Evolutionary conservation across 495 filamentous ascomycete species (phyloP).

Genomic region (Tuber brumale): DNA sequence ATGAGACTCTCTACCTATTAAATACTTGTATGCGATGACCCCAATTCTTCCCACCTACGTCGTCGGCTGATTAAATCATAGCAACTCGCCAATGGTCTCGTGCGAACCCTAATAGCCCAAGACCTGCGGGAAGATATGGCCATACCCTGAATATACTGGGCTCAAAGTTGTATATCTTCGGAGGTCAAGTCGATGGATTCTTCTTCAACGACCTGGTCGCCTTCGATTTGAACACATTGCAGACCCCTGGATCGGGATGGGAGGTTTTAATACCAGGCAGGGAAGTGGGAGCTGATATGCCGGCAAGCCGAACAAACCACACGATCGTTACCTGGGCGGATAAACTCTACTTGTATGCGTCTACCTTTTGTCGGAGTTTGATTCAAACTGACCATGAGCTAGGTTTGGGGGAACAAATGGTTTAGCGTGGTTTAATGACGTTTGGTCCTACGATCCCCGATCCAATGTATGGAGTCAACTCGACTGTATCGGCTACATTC

Average conservation of each 20-base stretch:
- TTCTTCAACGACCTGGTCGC: slow-evolving; percentile 98
- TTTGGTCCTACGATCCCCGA: slow-evolving; percentile 88
- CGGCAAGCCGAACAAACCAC: slow-evolving; percentile 94
- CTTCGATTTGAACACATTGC: slow-evolving; percentile 90
- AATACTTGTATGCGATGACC: slow-evolving; percentile 76
- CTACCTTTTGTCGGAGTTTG: background rate
- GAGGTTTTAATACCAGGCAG: slow-evolving; percentile 75
- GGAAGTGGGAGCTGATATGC: slow-evolving; percentile 63
- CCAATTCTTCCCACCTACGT: background rate
- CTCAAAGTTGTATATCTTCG: slow-evolving; percentile 94
- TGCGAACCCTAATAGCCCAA: slow-evolving; percentile 71
- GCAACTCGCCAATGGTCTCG: slow-evolving; percentile 97
- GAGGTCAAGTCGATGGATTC: slow-evolving; percentile 91
- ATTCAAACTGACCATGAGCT: slow-evolving; percentile 33
- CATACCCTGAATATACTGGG: slow-evolving; percentile 94
- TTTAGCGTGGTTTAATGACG: slow-evolving; percentile 93
- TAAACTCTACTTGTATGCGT: slow-evolving; percentile 79
- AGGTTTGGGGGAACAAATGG: slow-evolving; percentile 97
- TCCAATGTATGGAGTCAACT: slow-evolving; percentile 75
- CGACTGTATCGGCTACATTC: slow-evolving; percentile 96
- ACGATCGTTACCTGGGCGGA: slow-evolving; percentile 87
- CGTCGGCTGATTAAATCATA: slow-evolving; percentile 42
- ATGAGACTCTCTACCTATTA: slow-evolving; percentile 91
- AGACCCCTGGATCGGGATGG: slow-evolving; percentile 83
- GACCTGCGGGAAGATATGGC: slow-evolving; percentile 87